Evolutionary conservation across 2,329 filamentous ascomycete genomes (phyloP).

Genomic region (Onygenales sp.): DNA sequence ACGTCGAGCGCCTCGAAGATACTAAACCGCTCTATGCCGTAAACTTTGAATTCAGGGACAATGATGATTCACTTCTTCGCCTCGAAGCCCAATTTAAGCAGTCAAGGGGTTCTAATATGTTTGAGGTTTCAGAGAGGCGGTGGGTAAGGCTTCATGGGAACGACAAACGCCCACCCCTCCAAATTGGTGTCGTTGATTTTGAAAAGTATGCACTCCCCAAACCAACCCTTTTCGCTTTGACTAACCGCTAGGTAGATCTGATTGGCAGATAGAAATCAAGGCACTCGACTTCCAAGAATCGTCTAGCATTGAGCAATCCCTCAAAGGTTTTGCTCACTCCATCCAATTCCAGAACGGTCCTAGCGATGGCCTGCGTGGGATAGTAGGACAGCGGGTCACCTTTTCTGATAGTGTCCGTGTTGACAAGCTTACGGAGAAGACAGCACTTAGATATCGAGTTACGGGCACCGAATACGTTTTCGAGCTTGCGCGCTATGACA

Average conservation of each 20-base stretch:
- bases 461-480: slow-evolving; percentile 32
- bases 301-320: slow-evolving; percentile 17
- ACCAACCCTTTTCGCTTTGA: background rate
- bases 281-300: slow-evolving; percentile 27
- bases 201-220: slow-evolving; percentile 18
- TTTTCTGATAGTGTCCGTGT: slow-evolving; percentile 20
- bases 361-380: slow-evolving; percentile 15
- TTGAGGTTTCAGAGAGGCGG: slow-evolving; percentile 24
- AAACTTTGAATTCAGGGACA: slow-evolving; percentile 30
- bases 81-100: slow-evolving; percentile 29
- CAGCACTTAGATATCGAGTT: slow-evolving; percentile 28
- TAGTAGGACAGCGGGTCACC: slow-evolving; percentile 20
- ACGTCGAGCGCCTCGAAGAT: slow-evolving; percentile 13
- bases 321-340: slow-evolving; percentile 22
- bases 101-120: slow-evolving; percentile 19
- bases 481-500: slow-evolving; percentile 35
- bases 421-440: slow-evolving; percentile 28
- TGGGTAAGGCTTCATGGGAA: slow-evolving; percentile 24
- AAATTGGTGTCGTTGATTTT: slow-evolving; percentile 29
- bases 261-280: slow-evolving; percentile 34
- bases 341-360: slow-evolving; percentile 17
- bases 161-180: slow-evolving; percentile 20
- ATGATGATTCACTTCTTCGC: slow-evolving; percentile 22
- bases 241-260: slow-evolving; percentile 21
- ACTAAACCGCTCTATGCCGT: slow-evolving; percentile 27